Evolutionary conservation across 1,284 basidiomycete species (phyloP).

Genomic region (Pseudozyma sp.): DNA sequence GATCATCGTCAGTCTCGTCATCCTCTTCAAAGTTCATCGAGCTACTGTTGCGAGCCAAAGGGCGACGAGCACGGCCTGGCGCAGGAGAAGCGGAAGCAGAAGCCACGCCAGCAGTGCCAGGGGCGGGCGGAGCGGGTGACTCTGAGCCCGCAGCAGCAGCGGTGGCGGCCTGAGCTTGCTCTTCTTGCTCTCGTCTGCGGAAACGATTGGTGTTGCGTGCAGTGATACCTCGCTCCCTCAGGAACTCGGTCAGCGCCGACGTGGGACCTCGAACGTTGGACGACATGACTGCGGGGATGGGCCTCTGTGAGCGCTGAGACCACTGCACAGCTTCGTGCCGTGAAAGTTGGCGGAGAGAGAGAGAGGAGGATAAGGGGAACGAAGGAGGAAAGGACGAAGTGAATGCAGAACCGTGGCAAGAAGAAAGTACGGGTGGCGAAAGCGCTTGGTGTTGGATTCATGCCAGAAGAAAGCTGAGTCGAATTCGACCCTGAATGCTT

Average conservation of each 20-base stretch:
- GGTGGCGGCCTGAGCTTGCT: conserved; percentile 55
- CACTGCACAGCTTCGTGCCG: neutral
- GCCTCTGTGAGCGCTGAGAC: too few species aligned
- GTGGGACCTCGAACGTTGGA: conserved; percentile 81
- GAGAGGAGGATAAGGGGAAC: neutral
- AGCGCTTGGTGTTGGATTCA: conserved; percentile 8
- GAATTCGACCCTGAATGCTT: conserved; percentile 13
- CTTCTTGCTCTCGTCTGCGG: conserved; percentile 48
- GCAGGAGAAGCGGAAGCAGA: conserved; percentile 13
- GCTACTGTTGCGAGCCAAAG: conserved; percentile 32
- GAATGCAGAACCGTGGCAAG: neutral
- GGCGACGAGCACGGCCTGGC: conserved; percentile 16
- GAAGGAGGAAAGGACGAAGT: neutral
- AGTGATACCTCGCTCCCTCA: conserved; percentile 84
- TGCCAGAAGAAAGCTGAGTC: conserved; percentile 27
- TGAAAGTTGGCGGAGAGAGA: neutral
- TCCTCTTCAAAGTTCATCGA: conserved; percentile 71
- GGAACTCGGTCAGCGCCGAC: conserved; percentile 90
- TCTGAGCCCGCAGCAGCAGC: conserved; percentile 32
- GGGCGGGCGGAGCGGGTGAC: conserved; percentile 9
- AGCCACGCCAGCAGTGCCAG: neutral
- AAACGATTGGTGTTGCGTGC: conserved; percentile 75
- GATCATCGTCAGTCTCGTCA: conserved; percentile 77
- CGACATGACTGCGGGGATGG: neutral
- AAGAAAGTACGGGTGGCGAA: conserved; percentile 20